These are phyloP conservation scores for Neurospora sp. DNA, from an alignment of 495 filamentous ascomycete genomes.

Conservation along the genomic window DNA sequence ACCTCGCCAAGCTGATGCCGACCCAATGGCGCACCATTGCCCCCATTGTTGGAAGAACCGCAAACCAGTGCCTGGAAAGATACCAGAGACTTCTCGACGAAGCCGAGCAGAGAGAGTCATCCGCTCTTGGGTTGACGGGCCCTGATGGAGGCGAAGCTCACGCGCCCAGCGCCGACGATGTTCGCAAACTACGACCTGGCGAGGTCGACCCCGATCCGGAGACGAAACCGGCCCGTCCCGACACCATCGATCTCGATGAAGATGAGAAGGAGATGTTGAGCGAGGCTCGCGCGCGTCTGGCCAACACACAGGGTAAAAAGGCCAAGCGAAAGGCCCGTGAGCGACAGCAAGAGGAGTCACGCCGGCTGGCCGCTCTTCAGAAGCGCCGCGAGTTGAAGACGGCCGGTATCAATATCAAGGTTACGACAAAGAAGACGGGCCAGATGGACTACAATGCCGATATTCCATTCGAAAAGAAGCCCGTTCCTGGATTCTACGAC, in stretches of 20 bases:
- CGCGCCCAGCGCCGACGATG: slow-evolving; percentile 89
- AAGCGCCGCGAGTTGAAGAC: slow-evolving; percentile 95
- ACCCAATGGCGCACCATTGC: slow-evolving; percentile 99
- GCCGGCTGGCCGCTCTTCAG: slow-evolving; percentile 78
- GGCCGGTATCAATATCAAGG: slow-evolving; percentile 96
- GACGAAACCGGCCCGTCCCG: slow-evolving; percentile 90
- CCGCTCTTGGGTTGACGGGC: slow-evolving; percentile 74
- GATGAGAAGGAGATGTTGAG: slow-evolving; percentile 99
- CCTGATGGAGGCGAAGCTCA: slow-evolving; percentile 78
- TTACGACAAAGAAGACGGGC: slow-evolving; percentile 82
- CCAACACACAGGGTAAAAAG: slow-evolving; percentile 98
- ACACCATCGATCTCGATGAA: slow-evolving; percentile 96
- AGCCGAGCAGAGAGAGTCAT: slow-evolving; percentile 76
- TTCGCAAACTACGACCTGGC: slow-evolving; percentile 77
- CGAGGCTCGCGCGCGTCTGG: slow-evolving; percentile 88
- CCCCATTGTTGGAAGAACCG: slow-evolving; percentile 90
- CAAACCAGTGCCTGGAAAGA: slow-evolving; percentile 90
- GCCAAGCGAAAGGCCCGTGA: slow-evolving; percentile 96
- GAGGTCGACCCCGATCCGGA: slow-evolving; percentile 95
- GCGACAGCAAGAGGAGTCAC: slow-evolving; percentile 87
- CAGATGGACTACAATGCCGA: slow-evolving; percentile 99
- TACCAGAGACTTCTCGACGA: slow-evolving; percentile 96
- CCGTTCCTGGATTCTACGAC: slow-evolving; percentile 87
- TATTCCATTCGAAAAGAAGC: slow-evolving; percentile 91
- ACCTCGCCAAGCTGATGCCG: slow-evolving; percentile 96